Evolutionary conservation across 2,329 filamentous ascomycete genomes (phyloP).

Genomic region (Ciborinia camelliae): DNA sequence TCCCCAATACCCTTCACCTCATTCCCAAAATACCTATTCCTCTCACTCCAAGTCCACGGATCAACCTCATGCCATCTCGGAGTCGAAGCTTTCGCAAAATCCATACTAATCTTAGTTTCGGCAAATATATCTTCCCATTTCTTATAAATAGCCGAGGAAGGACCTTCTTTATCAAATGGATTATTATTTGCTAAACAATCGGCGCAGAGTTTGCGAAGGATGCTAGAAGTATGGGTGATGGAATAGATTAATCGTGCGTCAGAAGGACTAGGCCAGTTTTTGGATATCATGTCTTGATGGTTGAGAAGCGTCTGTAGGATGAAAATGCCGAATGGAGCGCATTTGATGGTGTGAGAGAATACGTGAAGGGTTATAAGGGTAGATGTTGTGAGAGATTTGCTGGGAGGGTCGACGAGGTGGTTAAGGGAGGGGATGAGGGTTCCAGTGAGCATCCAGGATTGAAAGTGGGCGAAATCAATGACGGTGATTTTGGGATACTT

Average conservation of each 20-base stretch:
- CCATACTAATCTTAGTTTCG: constrained; percentile 6
- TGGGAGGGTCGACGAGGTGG: neutral
- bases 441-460: constrained; percentile 20
- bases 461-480: constrained; percentile 18
- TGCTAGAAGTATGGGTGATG: neutral
- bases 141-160: neutral
- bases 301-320: constrained; percentile 10
- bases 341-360: neutral
- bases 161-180: neutral
- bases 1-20: constrained; percentile 9
- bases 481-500: constrained; percentile 4
- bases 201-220: constrained; percentile 2
- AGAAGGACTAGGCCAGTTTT: neutral
- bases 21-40: constrained; percentile 16
- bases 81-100: constrained; percentile 7
- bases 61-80: neutral
- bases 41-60: constrained; percentile 20
- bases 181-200: constrained; percentile 13
- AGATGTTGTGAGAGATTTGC: neutral
- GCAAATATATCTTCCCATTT: neutral
- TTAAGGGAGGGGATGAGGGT: neutral
- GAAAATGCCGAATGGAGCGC: constrained; percentile 11
- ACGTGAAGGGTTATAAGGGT: neutral
- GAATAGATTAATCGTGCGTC: neutral
- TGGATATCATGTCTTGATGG: neutral